Base-by-base conservation (phyloP, 179 eudicot genomes). In the Drosera spatulata region DNA sequence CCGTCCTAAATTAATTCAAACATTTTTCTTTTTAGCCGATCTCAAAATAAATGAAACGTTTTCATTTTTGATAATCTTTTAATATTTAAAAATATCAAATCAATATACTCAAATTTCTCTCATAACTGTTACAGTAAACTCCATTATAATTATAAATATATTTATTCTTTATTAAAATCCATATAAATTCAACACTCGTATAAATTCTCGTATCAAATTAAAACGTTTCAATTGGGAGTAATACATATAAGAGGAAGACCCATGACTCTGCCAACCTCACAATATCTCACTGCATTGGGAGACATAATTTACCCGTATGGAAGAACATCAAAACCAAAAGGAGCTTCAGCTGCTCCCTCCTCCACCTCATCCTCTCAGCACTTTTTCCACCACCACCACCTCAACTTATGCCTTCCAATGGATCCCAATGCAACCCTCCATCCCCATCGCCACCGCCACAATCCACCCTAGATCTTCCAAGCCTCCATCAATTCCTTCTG, bases 271-370 rank as follows among this genome's bases (percentile, higher is more conserved):
- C 58, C 58, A 55, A 50, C n/a, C 3, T 33, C 60, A n/a, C 39
- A 13, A 38, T 44, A 8, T 47, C 54, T 22, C 43, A 6, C n/a
- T 53, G 44, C 60, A 33, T 53, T 39, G 58, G 4, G 39, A 61
- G 45, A 41, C 2, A 43, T 2, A 13, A 55, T 58, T 45, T 61
- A 43, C 5, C 7, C 8, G 3, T 58, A 88, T 88, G 96, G 95
- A 86, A 68, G 77, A 87, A 59, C 73, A 76, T 53, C 72, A 73
- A 67, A 45, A 4, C 61, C 79, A 80, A 50, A 75, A 75, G 61
- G 94, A 87, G 58, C 75, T 90, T 33, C 96, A 85, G 59, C 87
- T 90, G 41, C 93, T 90, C 52, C 91, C 95, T 14, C 69, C 85
- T 44, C 71, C 82, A 60, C 73, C 71, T 4, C 67, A 66, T 1